Evolutionary conservation across 164 flowering plant species (phyloP), one percentile per base, ranked within the genome.

Genomic region (Berberis vulgaris): DNA sequence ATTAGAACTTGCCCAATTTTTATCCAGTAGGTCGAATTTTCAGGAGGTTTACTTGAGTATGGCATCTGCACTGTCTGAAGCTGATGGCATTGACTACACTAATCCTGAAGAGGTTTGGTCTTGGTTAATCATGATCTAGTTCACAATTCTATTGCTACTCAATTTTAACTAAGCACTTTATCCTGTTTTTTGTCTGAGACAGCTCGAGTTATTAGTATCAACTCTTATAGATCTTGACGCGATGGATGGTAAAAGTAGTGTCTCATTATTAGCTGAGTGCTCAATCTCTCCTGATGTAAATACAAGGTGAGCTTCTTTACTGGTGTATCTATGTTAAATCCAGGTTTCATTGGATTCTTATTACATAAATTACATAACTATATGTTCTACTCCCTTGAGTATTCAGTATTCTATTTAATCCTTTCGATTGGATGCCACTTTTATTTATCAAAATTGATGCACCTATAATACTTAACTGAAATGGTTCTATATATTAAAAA

Each of bases 221-320:
- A 78, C 96, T 54, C 98, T 94, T 52, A 94, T 94, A 49, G 97
- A 88, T 79, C 98, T 94, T 70, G 98, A 94, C 79, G 98, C 98
- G 49, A 90, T 94, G 98, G 98, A 94, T 81, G 95, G 98, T 58
- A 94, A 94, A 82, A 84, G 87, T 54, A 88, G 97, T 73, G 96
- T 80, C 26, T 87, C 96, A 2, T 67, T 94, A 50, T 71, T 94
- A 74, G 97, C 84, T 1, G 98, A 94, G 65, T 88, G 97, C 72
- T 94, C 97, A 64, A 90, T 81, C 64, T 94, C 98, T 59, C 96
- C 98, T 64, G 93, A 94, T 73, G 93, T 74, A 70, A 82, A 75
- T 71, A 90, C 93, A n/a, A 86, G 97, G 97, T 89, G 69, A 62
- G 60, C 40, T 56, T 49, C 65, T 45, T n/a, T 46, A 5, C 49